Evolutionary conservation across 805 yeast genomes (phyloP).

Genomic region (Blastobotrys robertii): DNA sequence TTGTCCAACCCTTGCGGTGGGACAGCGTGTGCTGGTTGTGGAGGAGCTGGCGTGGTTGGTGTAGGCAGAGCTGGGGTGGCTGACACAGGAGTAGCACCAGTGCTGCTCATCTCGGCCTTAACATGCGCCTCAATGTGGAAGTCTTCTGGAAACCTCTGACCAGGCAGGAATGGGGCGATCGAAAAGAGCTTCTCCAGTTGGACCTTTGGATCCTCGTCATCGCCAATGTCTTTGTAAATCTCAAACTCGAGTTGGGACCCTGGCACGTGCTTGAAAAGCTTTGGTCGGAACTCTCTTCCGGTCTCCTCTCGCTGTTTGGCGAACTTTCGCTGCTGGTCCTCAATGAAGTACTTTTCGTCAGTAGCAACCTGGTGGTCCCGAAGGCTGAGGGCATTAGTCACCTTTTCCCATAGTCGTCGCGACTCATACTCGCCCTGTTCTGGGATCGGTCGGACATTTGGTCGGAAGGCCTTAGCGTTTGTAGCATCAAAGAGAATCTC

Average conservation of each 20-base stretch:
- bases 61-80: too few relatives aligned
- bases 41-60: too few relatives aligned
- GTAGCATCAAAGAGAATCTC: conserved; percentile 50
- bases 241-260: conserved; percentile 47
- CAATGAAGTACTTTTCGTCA: conserved; percentile 77
- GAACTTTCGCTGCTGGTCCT: conserved; percentile 68
- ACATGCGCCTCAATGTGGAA: conserved; percentile 61
- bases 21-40: too few relatives aligned
- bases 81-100: too few relatives aligned
- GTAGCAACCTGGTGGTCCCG: conserved; percentile 82
- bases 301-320: conserved; percentile 70
- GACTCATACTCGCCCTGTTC: conserved; percentile 82
- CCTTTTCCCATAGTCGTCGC: conserved; percentile 72
- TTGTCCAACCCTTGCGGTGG: too few relatives aligned
- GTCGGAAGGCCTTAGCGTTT: conserved; percentile 44
- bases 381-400: conserved; percentile 66
- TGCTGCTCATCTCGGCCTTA: conserved; percentile 27
- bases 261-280: conserved; percentile 47
- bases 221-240: conserved; percentile 54
- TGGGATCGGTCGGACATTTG: conserved; percentile 63
- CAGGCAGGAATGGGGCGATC: conserved; percentile 74
- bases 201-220: conserved; percentile 35
- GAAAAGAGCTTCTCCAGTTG: conserved; percentile 49
- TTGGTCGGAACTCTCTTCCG: conserved; percentile 74
- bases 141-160: conserved; percentile 56